A percentile compares a stretch with the other conserved stretches of the same genome.
phyloP scores from a whole-genome alignment of 139 green algal genomes.

The Auxenochlorella pyrenoidosa region DNA sequence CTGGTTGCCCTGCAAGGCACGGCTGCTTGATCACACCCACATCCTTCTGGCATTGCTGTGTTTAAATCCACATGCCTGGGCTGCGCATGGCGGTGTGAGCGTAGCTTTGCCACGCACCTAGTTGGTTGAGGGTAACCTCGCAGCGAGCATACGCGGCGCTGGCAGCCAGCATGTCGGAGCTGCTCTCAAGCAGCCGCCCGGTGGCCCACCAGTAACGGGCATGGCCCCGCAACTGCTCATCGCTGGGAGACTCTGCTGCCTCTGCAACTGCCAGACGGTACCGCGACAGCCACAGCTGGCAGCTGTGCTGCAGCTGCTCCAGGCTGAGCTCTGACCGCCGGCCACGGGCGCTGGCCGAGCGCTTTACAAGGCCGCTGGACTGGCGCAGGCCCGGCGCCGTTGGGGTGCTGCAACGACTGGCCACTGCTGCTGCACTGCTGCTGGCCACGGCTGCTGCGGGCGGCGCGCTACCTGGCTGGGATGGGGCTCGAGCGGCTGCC shows the following conservation, averaged over 20 bases:
- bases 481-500: neutral
- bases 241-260: neutral
- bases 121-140: neutral
- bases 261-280: constrained; percentile 23
- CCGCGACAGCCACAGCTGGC: constrained; percentile 12
- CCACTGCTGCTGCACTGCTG: neutral
- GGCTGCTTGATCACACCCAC: neutral
- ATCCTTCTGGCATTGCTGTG: neutral
- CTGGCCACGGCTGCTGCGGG: neutral
- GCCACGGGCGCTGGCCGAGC: neutral
- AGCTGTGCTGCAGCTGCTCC: neutral
- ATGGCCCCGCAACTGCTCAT: neutral
- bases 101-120: neutral
- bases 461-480: neutral
- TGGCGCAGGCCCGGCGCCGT: neutral
- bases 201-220: constrained; percentile 25
- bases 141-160: neutral
- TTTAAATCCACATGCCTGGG: neutral
- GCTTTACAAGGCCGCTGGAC: neutral
- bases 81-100: no score
- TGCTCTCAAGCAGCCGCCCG: constrained; percentile 10
- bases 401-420: neutral
- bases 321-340: neutral
- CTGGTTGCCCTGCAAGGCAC: neutral
- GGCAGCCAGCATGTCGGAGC: neutral